Conservation (phyloP, 768 basidiomycete genomes). For the Tylopilus rubrobrunneus region DNA sequence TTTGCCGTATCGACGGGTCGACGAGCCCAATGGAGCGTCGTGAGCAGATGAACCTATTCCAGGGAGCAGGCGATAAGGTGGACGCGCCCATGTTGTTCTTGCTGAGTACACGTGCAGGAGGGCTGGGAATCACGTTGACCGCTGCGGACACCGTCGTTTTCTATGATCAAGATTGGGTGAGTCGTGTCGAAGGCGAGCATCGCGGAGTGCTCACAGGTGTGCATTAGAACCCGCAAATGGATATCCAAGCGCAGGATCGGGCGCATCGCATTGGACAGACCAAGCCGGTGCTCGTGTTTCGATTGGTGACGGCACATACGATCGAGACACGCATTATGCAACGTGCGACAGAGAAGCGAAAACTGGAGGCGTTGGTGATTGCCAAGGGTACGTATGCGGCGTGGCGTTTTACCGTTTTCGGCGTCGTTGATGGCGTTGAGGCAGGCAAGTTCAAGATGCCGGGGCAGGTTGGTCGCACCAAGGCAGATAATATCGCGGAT, state of each 20-base stretch:
- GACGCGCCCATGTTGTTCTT: slow-evolving; percentile 77
- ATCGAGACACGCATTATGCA: slow-evolving; percentile 92
- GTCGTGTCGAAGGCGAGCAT: not conserved
- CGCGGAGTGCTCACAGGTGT: slow-evolving; percentile 1
- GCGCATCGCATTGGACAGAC: slow-evolving; percentile 97
- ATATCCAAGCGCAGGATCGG: slow-evolving; percentile 91
- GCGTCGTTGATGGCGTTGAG: not conserved
- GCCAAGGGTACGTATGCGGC: slow-evolving; percentile 56
- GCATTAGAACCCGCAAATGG: slow-evolving; percentile 88
- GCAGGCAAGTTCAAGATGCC: slow-evolving; percentile 83
- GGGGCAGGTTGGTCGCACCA: slow-evolving; percentile 47
- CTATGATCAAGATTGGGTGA: slow-evolving; percentile 23
- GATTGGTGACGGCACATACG: slow-evolving; percentile 82
- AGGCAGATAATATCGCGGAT: slow-evolving; percentile 68
- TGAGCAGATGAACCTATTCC: slow-evolving; percentile 82
- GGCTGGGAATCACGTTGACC: slow-evolving; percentile 93
- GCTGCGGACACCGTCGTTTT: slow-evolving; percentile 44
- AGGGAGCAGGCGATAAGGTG: slow-evolving; percentile 57
- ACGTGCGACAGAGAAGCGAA: slow-evolving; percentile 79
- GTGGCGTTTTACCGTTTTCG: not conserved
- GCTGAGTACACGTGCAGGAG: slow-evolving; percentile 91
- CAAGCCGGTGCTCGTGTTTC: slow-evolving; percentile 83
- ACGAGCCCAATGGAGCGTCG: slow-evolving; percentile 79
- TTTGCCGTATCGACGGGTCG: slow-evolving; percentile 91
- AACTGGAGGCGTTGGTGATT: slow-evolving; percentile 93